These are phyloP conservation scores for Scalesia atractyloides DNA, from an alignment of 129 eudicot genomes.

Conservation along the genomic window DNA sequence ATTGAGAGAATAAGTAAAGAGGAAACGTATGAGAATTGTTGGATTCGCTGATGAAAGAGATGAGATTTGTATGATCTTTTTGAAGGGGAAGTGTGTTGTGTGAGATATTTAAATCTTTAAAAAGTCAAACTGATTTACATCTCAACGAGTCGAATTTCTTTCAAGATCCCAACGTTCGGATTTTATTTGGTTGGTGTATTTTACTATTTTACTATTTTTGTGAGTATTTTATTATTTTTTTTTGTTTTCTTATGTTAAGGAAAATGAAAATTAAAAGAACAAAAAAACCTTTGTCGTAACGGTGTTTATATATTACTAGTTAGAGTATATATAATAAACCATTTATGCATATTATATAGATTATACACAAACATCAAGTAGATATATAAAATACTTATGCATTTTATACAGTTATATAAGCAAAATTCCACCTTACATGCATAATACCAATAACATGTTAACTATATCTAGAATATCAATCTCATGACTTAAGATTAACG, in stretches of 20 bases:
- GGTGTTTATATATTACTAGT: too few species aligned
- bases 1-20: background rate
- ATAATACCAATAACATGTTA: too few species aligned
- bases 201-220: too few species aligned
- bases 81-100: slow-evolving; percentile 3
- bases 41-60: slow-evolving; percentile 15
- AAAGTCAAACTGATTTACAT: slow-evolving; percentile 24
- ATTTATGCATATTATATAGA: too few species aligned
- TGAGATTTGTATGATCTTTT: slow-evolving; percentile 19
- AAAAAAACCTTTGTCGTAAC: background rate
- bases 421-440: too few species aligned
- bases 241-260: background rate
- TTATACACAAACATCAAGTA: too few species aligned
- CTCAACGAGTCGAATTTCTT: slow-evolving; percentile 54
- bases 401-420: too few species aligned
- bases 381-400: too few species aligned
- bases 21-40: slow-evolving; percentile 6
- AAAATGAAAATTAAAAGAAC: background rate
- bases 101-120: slow-evolving; percentile 30
- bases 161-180: slow-evolving; percentile 49
- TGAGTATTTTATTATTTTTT: too few species aligned
- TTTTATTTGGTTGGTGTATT: background rate
- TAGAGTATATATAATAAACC: too few species aligned
- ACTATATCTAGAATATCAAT: too few species aligned
- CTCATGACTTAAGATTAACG: too few species aligned